Base-by-base conservation (phyloP, 371 early-diverging fungal species). In the Batkoa obscura region DNA sequence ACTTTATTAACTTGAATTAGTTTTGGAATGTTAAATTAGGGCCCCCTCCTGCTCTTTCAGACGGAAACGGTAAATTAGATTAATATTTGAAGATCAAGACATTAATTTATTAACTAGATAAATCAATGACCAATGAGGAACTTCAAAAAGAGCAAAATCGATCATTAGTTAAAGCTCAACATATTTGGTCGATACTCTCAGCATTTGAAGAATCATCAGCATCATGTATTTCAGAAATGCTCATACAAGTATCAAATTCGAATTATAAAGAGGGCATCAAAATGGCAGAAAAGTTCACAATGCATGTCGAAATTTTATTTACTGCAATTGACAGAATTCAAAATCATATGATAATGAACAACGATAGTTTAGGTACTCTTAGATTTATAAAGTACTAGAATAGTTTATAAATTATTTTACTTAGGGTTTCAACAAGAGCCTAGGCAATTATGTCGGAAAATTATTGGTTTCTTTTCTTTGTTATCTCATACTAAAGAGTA, bases 181-280 rank as follows among this genome's bases (percentile, higher is more conserved):
- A 84, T 53, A 92, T 97, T 55, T 86, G 93, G 80, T 81, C 86
- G 2, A 87, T 93, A 0, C 74, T 95, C 32, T 88, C 90, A 2
- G 86, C 85, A 3, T 97, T 93, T 70, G 97, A 95, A 72, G 96
- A 95, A 62, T 90, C 93, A 5, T 82, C 93, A 2, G 94, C 96
- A 23, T 89, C 90, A 6, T 94, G 92, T 67, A 95, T 97, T 55
- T 91, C 92, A 1, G 91, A 91, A 55, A 97, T 94, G 90, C 69
- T 96, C 34, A 65, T 90, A 41, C 86, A 90, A 62, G 87, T 95
- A 6, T 88, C 94, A 32, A 84, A 83, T 59, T 83, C 84, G 31
- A 70, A 76, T 46, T 88, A 83, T 64, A 68, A 76, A 10, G 88
- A 90, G 43, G 90, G 90, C 31, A 75, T 93, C 15, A 70, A 81